phyloP scores from a whole-genome alignment of 371 early-diverging fungal species.

The Synchytrium microbalum region DNA sequence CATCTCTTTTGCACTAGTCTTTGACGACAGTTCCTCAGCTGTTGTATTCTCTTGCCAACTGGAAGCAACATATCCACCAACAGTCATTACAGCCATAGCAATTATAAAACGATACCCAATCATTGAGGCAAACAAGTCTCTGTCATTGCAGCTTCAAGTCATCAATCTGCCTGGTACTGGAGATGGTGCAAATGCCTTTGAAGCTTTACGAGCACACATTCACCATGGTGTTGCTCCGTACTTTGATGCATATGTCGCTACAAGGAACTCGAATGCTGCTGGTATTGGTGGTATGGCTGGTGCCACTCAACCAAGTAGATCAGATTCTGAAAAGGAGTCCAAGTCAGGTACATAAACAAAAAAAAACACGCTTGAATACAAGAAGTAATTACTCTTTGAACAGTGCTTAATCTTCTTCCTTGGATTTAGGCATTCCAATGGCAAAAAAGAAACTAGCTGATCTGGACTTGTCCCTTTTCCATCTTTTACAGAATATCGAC shows the following conservation, averaged over 20 bases:
- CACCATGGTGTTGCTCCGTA: constrained; percentile 94
- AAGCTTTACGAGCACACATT: constrained; percentile 83
- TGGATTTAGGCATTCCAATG: constrained; percentile 58
- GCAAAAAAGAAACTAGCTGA: constrained; percentile 98
- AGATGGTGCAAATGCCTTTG: constrained; percentile 69
- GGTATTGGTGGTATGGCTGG: constrained; percentile 40
- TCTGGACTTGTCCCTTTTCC: constrained; percentile 86
- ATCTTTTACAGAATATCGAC: constrained; percentile 94
- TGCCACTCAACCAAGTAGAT: constrained; percentile 41
- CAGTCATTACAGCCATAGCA: constrained; percentile 65
- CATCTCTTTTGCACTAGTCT: background rate
- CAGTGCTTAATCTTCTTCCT: too few relatives aligned
- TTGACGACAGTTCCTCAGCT: background rate
- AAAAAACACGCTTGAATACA: too few relatives aligned
- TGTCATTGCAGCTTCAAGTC: constrained; percentile 78
- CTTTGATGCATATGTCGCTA: constrained; percentile 86
- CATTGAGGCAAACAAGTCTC: constrained; percentile 64
- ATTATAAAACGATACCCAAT: constrained; percentile 78
- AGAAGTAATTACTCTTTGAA: too few relatives aligned
- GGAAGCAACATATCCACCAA: background rate
- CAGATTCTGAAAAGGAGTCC: constrained; percentile 69
- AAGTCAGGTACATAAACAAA: constrained; percentile 70
- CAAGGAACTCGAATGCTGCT: constrained; percentile 4
- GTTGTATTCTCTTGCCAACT: background rate
- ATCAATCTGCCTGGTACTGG: constrained; percentile 89